phyloP scores from a whole-genome alignment of 2,329 filamentous ascomycete species.

The Cercospora sp. region DNA sequence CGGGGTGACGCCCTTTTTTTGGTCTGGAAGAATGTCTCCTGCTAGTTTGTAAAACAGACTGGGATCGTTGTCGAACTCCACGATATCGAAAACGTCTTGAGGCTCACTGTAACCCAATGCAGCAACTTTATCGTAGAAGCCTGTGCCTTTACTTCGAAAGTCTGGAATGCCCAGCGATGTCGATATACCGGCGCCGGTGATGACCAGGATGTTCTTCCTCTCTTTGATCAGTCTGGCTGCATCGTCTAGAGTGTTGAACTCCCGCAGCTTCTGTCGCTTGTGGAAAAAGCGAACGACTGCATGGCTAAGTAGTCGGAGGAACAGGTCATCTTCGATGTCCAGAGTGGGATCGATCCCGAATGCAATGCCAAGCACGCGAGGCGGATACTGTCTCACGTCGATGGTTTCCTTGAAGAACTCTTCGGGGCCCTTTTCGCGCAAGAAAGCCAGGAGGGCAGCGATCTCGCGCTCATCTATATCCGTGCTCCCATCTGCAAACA shows the following conservation, averaged over 20 bases:
- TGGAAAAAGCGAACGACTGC: constrained; percentile 78
- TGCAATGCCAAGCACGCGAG: constrained; percentile 81
- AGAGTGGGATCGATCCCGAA: constrained; percentile 74
- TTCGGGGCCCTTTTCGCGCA: constrained; percentile 74
- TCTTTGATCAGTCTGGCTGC: constrained; percentile 74
- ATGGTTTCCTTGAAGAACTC: constrained; percentile 75
- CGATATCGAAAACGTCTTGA: constrained; percentile 93
- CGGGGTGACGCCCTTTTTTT: constrained; percentile 73
- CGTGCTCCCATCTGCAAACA: constrained; percentile 20
- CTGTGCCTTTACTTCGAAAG: constrained; percentile 90
- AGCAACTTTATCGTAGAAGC: constrained; percentile 82
- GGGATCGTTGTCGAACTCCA: constrained; percentile 84
- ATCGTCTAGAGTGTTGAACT: constrained; percentile 86
- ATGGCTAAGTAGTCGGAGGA: constrained; percentile 67
- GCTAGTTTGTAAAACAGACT: constrained; percentile 86
- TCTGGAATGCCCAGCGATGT: constrained; percentile 96
- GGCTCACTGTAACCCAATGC: constrained; percentile 75
- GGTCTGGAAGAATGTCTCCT: constrained; percentile 81
- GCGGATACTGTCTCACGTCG: constrained; percentile 67
- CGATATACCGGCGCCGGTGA: constrained; percentile 94
- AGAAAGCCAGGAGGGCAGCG: constrained; percentile 29
- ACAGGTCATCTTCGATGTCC: constrained; percentile 70
- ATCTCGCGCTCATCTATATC: constrained; percentile 19
- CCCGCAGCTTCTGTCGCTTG: constrained; percentile 74
- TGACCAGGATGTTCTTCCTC: constrained; percentile 82